These are phyloP conservation scores for Fusarium algeriense DNA, from an alignment of 2,329 filamentous ascomycete genomes.

Conservation along the genomic window DNA sequence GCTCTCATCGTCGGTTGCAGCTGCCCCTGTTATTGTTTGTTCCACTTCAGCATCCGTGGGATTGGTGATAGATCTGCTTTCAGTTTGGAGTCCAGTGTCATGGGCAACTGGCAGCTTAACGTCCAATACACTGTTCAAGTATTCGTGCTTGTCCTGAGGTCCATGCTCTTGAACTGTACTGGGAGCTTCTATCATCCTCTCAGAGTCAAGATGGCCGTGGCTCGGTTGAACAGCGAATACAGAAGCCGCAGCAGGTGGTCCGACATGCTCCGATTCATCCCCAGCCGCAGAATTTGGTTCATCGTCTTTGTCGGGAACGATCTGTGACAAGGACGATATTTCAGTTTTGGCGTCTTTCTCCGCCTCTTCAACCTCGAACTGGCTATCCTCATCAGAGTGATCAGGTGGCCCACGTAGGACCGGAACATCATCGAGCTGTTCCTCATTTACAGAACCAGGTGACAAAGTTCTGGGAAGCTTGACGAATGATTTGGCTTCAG, in stretches of 20 bases:
- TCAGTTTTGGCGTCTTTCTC: background rate
- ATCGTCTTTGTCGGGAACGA: background rate
- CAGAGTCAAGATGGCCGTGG: background rate
- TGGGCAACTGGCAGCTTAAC: background rate
- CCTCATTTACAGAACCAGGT: background rate
- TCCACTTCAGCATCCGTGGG: background rate
- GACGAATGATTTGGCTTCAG: background rate
- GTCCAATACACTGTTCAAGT: background rate
- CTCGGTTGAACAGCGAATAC: background rate
- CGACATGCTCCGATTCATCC: background rate
- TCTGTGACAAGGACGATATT: background rate
- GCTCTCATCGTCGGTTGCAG: conserved; percentile 23
- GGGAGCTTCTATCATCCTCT: background rate
- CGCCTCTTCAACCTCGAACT: conserved; percentile 3
- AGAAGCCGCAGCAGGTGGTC: background rate
- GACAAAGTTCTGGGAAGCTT: background rate
- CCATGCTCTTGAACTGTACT: background rate
- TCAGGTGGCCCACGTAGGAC: background rate
- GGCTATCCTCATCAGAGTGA: conserved; percentile 16
- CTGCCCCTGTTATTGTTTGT: background rate
- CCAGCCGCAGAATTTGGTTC: conserved; percentile 5
- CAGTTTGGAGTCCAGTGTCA: background rate
- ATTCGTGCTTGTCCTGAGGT: background rate
- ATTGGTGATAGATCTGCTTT: background rate
- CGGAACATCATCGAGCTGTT: background rate